Evolutionary conservation across 306 rosid genomes (phyloP), one percentile per base, ranked within the genome.

Genomic region (Quercus wislizeni): DNA sequence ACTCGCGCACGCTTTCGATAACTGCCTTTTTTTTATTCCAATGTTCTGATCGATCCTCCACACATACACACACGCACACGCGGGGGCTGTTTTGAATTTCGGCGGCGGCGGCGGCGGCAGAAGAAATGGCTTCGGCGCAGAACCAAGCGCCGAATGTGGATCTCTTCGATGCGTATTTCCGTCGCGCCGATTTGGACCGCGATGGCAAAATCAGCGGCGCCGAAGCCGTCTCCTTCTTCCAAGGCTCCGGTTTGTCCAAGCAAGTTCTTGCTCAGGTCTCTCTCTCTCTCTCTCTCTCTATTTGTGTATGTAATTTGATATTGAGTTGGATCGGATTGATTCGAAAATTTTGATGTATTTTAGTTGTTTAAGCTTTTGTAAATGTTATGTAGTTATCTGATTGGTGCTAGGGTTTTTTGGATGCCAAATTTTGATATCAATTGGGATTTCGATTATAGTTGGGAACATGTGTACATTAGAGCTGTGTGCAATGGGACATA

Each of bases 161-260:
- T 96, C 97, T 91, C 81, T 96, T 96, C 81, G 99, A 96, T 90
- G 91, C 92, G 69, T 96, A 93, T 83, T 96, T 96, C 68, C 92
- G 92, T 28, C 90, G 91, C 5, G 99, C 99, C 63, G 99, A 96
- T 92, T 90, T 91, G 91, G 99, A 96, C 89, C 88, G 93, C 35
- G 99, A 96, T 62, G 98, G 99, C 83, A 92, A 96, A 62, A 96
- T 96, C 77, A 96, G 97, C 80, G 99, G 97, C 43, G 81, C 76
- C 20, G 99, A 96, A 85, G 98, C 99, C 25, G 99, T 96, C 33
- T 75, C 92, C 55, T 96, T 96, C 90, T 92, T 96, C 91, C 93
- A 93, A 77, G 99, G 93, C 88, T 88, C 98, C 20, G 97, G 97
- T 71, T 90, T 96, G 79, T 74, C 96, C 55, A 88, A 86, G 82